Base-by-base conservation (phyloP, 1,139 yeast species). In the Wickerhamomyces sp. region DNA sequence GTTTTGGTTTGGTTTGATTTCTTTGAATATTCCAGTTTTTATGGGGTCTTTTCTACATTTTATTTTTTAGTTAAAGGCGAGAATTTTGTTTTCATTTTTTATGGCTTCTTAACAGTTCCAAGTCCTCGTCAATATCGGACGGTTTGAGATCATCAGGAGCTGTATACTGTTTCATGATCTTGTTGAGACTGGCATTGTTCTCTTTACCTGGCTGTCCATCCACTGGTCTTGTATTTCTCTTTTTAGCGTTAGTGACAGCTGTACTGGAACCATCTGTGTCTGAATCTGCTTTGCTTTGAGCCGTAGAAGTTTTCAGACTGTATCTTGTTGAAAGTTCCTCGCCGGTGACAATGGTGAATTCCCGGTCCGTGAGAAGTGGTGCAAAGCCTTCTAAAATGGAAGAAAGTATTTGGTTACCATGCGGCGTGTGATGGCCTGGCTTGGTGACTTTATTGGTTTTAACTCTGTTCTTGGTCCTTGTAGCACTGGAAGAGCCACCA, bases 61-160 rank as follows among this genome's bases (percentile, higher is more conserved):
- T 3, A 14, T 16, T 7, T 15, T 14, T 14, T 3, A 3, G 8
- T 6, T 16, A 22, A 35, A 16, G 7, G n/a, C 6, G 28, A 28
- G 13, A 28, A n/a, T n/a, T n/a, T n/a, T n/a, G n/a, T n/a, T n/a
- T n/a, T n/a, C n/a, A n/a, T n/a, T n/a, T 22, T 25, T 31, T 35
- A 31, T 31, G 18, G 5, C 14, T 35, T 25, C 43, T 37, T 31
- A 58, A 35, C 12, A 42, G 12, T 10, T 41, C 38, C 26, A 63
- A 38, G 43, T 63, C 68, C 1, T 43, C 33, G 5, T 61, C 63
- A 19, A 62, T 48, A 28, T 61, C 67, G 1, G 47, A 54, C 2
- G 28, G 30, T 4, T 42, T 44, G 20, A 63, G 42, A 1, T 60
- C 60, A 25, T 47, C 52, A 2, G 68, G 68, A 16, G 52, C 38